Evolutionary conservation across 2,329 filamentous ascomycete genomes (phyloP), one percentile per base, ranked within the genome.

Genomic region (Alternaria burnsii): DNA sequence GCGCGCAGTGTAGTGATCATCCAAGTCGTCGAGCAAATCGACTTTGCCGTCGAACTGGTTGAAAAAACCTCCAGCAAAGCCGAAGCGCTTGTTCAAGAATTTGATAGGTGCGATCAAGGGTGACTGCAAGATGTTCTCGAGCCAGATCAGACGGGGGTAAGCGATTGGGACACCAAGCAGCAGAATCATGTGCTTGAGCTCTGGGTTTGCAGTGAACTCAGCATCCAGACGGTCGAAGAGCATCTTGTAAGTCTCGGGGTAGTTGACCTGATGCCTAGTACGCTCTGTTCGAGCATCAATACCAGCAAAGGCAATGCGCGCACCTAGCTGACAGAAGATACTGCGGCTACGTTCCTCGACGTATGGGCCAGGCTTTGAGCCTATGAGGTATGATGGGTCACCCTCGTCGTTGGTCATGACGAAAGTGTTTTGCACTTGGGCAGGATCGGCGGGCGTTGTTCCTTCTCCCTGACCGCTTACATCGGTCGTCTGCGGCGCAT

Each of bases 201-300:
- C 81, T 28, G 82, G 83, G 57, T 85, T 83, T 0, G 81, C 82
- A 0, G 77, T 71, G 11, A 89, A 79, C 64, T 89, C 86, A 11
- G 77, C 75, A 30, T 83, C 75, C 3, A 88, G 76, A 3, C 86
- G 84, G 36, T 82, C 72, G 70, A 89, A 89, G 47, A 90, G 83
- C 81, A 86, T 63, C 72, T 86, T 75, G 81, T 90, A 78, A 77
- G 93, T 81, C 78, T 90, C 80, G 58, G 82, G 77, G 71, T 97
- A 97, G 81, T 97, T 97, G 80, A 98, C 89, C 79, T 97, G 93
- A 73, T 96, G 93, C 38, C 94, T 88, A 9, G 94, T 97, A 24
- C 94, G 91, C 86, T 89, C 85, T n/a, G 86, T 87, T 14, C 86
- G 83, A 10, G 86, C 85, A 76, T 88, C 85, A 70, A 86, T 81